Base-by-base conservation (phyloP, 1,284 basidiomycete species). In the Ganoderma boninense region DNA sequence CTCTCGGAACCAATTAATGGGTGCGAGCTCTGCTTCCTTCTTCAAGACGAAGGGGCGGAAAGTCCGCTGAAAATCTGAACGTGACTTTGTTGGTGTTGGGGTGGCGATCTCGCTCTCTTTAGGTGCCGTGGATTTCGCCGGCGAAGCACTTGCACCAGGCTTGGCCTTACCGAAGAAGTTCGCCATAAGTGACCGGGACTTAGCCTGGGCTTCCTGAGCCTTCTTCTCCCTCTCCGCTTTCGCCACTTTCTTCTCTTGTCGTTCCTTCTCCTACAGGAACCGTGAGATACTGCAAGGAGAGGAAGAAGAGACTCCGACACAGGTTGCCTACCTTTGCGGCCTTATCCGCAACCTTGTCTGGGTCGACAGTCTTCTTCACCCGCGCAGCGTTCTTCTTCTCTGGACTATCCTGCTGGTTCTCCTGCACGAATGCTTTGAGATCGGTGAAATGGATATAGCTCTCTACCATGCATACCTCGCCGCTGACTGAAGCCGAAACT, bases 21-120 rank as follows among this genome's bases (percentile, higher is more conserved):
- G 92, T 4, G 95, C 94, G 18, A 95, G 75, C 35, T 86, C 83
- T 5, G 88, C 87, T 71, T 89, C 92, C 74, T 92, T 93, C 82
- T 92, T 94, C 71, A 93, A 74, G 8, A 89, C 84, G 77, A 95
- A 97, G 1, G 94, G 90, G 73, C 88, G 91, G 84, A 97, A 97
- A 0, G 86, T 85, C 74, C 83, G 88, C 69, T 91, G 86, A 76
- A 94, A 97, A 62, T 96, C 93, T 7, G 87, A 87, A 52, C 84
- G 81, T 8, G 77, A 71, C n/a, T 76, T 77, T 1, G 85, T 85
- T 52, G 86, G 79, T 11, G 81, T 84, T 6, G 84, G 80, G n/a
- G 79, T 78, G 38, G 77, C 73, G 49, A 76, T 73, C 2, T 76
- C 74, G 29, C 73, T 69, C 35, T 82, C 80, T 46, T 81, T 83